These are phyloP conservation scores for Kodamaea sagamina DNA, from an alignment of 805 yeast species.

Conservation along the genomic window DNA sequence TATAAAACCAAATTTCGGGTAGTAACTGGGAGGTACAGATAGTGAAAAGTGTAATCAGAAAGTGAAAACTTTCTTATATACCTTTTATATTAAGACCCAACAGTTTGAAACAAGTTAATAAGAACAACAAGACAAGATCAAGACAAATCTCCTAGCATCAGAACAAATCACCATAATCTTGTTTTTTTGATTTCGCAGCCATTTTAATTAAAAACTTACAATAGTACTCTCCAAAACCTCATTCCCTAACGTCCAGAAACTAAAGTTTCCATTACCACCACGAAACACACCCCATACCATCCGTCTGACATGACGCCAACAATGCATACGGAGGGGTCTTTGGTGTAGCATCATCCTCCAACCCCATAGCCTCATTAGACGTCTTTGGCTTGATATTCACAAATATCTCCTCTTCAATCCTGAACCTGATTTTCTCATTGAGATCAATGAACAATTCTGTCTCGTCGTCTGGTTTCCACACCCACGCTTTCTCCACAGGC, in stretches of 20 bases:
- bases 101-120: too few relatives aligned
- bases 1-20: too few relatives aligned
- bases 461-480: conserved; percentile 81
- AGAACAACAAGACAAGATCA: too few relatives aligned
- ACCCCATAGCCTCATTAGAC: conserved; percentile 52
- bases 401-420: conserved; percentile 88
- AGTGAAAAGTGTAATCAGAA: too few relatives aligned
- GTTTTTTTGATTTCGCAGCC: too few relatives aligned
- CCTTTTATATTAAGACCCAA: too few relatives aligned
- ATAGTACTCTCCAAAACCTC: neutral
- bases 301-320: conserved; percentile 88
- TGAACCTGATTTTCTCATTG: conserved; percentile 86
- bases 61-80: too few relatives aligned
- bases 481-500: conserved; percentile 89
- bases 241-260: neutral
- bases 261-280: conserved; percentile 77
- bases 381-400: conserved; percentile 79
- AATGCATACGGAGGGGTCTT: conserved; percentile 80
- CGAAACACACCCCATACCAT: conserved; percentile 93
- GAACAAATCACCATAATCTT: too few relatives aligned
- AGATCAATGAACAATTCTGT: conserved; percentile 81
- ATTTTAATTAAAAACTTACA: too few relatives aligned
- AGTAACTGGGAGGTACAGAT: too few relatives aligned
- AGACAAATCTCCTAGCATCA: too few relatives aligned
- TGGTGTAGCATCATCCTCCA: conserved; percentile 32